Evolutionary conservation across 768 basidiomycete species (phyloP), one percentile per base, ranked within the genome.

Genomic region (Lentinula raphanica): DNA sequence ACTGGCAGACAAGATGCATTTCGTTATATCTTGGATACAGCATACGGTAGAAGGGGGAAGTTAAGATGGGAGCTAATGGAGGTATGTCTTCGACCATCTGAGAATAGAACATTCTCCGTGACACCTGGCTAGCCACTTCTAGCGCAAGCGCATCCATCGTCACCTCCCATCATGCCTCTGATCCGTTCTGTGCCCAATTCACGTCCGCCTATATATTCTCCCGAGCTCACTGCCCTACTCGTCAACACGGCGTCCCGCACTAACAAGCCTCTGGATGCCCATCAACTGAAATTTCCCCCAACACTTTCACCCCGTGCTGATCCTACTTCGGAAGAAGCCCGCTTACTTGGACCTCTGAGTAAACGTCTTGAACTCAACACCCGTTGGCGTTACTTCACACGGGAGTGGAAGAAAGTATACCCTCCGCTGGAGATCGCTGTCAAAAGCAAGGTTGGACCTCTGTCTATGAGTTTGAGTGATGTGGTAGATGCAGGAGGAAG

Each of bases 31-130:
- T 72, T 93, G 17, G 80, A 86, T 62, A 64, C 85, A 28, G 90
- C 90, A 27, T 93, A 91, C 69, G 90, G 90, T 29, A 77, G 90
- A 59, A 83, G 81, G 62, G 90, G 90, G 23, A 86, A 80, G 65
- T 69, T 93, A 15, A 82, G 77, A 64, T 79, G 81, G 72, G 87
- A 91, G 63, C 68, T 92, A 42, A 72, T 91, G 69, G 68, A 85
- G 74, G 90, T 90, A 62, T 61, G 74, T 21, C 11, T 5, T 11
- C 11, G 21, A 15, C 38, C 36, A 17, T n/a, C 50, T n/a, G 13
- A 36, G 42, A 48, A 6, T 21, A n/a, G 9, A 36, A 3, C 11
- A 54, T 57, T 13, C 39, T 57, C 13, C 25, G 32, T 53, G 49
- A 51, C 35, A 19, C 36, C 19, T 23, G 17, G 17, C 19, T 54